Percentiles rank a stretch among this genome's conserved stretches.
Conservation (phyloP, 495 filamentous ascomycete species). For the Penicillium nucicola region DNA sequence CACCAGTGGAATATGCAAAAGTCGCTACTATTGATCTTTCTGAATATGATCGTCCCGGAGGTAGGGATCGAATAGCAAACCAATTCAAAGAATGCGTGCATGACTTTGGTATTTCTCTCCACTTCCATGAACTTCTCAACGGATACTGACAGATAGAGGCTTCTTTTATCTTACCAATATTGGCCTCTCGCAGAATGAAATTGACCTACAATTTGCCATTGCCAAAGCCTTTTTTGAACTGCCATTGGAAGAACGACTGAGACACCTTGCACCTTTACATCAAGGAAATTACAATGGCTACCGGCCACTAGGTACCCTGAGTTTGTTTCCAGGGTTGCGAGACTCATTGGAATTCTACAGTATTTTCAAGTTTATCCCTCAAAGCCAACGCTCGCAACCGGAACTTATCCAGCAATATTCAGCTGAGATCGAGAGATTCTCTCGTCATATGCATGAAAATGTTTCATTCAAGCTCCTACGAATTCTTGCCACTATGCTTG, state of each 20-base stretch:
- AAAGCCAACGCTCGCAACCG: constrained; percentile 43
- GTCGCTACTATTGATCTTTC: constrained; percentile 50
- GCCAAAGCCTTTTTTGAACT: constrained; percentile 47
- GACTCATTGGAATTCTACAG: constrained; percentile 57
- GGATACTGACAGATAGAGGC: constrained; percentile 6
- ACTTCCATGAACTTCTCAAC: not conserved
- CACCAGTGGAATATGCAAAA: constrained; percentile 43
- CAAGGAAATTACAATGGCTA: constrained; percentile 44
- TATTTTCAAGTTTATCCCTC: constrained; percentile 48
- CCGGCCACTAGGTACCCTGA: constrained; percentile 23
- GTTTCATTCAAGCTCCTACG: constrained; percentile 43
- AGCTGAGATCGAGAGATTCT: constrained; percentile 48
- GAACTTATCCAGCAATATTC: constrained; percentile 35
- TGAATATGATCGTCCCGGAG: constrained; percentile 45
- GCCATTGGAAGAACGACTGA: constrained; percentile 44
- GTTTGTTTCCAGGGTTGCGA: constrained; percentile 25
- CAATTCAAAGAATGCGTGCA: constrained; percentile 50
- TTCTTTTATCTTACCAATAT: constrained; percentile 55
- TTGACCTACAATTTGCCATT: constrained; percentile 52
- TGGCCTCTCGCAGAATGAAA: constrained; percentile 46
- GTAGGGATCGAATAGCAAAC: constrained; percentile 47
- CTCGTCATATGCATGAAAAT: constrained; percentile 43
- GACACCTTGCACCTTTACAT: constrained; percentile 41
- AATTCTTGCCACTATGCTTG: constrained; percentile 49
- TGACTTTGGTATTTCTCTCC: constrained; percentile 31